Base-by-base conservation (phyloP, 108 stramenopile genomes). In the Aurantiochytrium sp. region DNA sequence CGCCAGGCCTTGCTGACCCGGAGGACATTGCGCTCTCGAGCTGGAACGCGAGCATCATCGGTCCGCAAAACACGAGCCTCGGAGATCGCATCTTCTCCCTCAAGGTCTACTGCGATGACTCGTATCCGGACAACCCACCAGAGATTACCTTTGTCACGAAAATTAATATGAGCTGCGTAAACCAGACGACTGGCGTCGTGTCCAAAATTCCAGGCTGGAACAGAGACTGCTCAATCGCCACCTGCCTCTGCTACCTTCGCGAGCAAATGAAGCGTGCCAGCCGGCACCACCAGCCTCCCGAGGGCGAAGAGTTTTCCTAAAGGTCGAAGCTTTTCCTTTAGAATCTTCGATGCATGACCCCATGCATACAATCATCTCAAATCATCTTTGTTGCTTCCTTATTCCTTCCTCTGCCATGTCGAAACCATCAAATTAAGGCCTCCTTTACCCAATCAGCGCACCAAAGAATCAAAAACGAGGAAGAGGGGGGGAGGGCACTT, bases 191-290 rank as follows among this genome's bases (percentile, higher is more conserved):
- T 2, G 76, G 76, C 45, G n/a, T 16, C 16, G 76, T 83, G 10
- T 47, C 76, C 23, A 10, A 23, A 12, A 83, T 83, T 18, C 76
- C 76, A 8, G 76, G 76, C 28, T 83, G 76, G 76, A 83, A 83
- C 51, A 43, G 76, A 1, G 76, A 83, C 76, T 83, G 76, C 76
- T 83, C 76, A 1, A 83, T 83, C n/a, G 76, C 76, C 10, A 83
- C 76, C 51, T 83, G 76, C 76, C 51, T 83, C 49, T 83, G 76
- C 76, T 83, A 83, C 51, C 51, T 83, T 12, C 76, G 76, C 28
- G 76, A 83, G 76, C 76, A 83, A 23, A 83, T 83, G 76, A 83
- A 53, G 51, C 45, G 51, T 12, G 76, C 76, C 12, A 83, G 76
- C 76, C 45, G 76, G 12, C 51, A 12, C 19, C 45, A 53, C 18